These are phyloP conservation scores for Trametes sanguinea DNA, from an alignment of 768 basidiomycete genomes.

Conservation along the genomic window DNA sequence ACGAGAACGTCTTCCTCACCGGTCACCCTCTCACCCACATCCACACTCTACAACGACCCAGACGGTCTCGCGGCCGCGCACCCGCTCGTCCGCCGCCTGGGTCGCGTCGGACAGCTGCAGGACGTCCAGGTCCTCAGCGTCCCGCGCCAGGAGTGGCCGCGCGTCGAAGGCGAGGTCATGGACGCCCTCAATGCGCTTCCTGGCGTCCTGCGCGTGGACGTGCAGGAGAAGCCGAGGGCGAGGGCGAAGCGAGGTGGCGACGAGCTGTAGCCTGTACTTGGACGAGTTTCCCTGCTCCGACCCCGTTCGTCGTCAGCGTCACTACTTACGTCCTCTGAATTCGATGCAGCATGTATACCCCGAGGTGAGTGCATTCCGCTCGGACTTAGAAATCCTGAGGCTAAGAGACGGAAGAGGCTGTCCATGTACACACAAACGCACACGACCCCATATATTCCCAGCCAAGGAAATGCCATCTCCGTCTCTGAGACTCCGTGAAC, in stretches of 20 bases:
- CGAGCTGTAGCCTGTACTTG: constrained; percentile 27
- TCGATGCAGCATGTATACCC: too few species aligned
- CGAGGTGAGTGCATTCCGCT: too few species aligned
- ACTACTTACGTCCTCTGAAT: too few species aligned
- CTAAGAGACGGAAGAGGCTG: too few species aligned
- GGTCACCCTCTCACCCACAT: constrained; percentile 41
- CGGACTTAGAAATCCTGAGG: too few species aligned
- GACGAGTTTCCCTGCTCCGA: neutral
- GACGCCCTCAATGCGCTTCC: constrained; percentile 31
- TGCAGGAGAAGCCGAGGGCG: constrained; percentile 37
- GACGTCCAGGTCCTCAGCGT: constrained; percentile 51
- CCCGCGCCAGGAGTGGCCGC: constrained; percentile 42
- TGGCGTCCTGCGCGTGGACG: constrained; percentile 40
- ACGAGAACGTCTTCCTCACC: constrained; percentile 47
- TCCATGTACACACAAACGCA: too few species aligned
- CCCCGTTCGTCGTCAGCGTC: too few species aligned
- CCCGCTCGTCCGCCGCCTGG: constrained; percentile 40
- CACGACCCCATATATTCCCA: too few species aligned
- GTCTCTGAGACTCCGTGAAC: too few species aligned
- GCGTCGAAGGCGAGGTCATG: constrained; percentile 34
- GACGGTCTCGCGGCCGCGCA: constrained; percentile 35
- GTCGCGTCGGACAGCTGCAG: constrained; percentile 43
- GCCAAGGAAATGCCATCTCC: too few species aligned
- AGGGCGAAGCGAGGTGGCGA: constrained; percentile 40
- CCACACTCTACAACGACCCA: constrained; percentile 37